Evolutionary conservation across 2,329 filamentous ascomycete species (phyloP).

Genomic region (Fusarium dlaminii): DNA sequence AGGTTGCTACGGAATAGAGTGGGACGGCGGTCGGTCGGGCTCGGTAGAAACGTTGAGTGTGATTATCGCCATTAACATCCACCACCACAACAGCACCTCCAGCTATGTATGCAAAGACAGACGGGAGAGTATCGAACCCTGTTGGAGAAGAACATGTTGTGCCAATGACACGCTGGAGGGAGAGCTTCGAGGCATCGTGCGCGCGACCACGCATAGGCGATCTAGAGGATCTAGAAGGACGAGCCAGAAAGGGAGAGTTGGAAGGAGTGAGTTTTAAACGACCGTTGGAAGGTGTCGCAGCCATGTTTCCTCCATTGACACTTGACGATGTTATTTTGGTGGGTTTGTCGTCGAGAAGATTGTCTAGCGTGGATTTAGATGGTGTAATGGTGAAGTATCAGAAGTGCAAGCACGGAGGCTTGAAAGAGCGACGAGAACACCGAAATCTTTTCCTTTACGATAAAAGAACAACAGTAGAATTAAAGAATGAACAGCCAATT

Average conservation of each 20-base stretch:
- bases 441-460: background rate
- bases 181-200: constrained; percentile 69
- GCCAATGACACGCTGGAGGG: constrained; percentile 85
- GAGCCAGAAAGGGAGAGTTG: constrained; percentile 75
- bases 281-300: constrained; percentile 65
- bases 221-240: constrained; percentile 68
- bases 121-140: constrained; percentile 83
- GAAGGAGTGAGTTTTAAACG: constrained; percentile 78
- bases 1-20: constrained; percentile 65
- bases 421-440: constrained; percentile 1
- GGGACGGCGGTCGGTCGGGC: constrained; percentile 82
- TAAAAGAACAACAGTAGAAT: constrained; percentile 1
- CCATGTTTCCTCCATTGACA: constrained; percentile 67
- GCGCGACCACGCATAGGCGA: constrained; percentile 66
- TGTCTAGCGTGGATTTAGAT: constrained; percentile 13
- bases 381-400: constrained; percentile 17
- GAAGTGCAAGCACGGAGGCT: background rate
- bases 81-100: constrained; percentile 94
- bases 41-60: constrained; percentile 87
- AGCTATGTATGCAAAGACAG: constrained; percentile 88
- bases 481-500: constrained; percentile 9
- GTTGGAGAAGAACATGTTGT: constrained; percentile 87
- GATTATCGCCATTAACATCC: constrained; percentile 74
- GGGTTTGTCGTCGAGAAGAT: constrained; percentile 9
- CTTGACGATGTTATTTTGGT: constrained; percentile 23